These are phyloP conservation scores for Ceratobasidium sp. DNA, from an alignment of 1,284 basidiomycete species.

Conservation along the genomic window DNA sequence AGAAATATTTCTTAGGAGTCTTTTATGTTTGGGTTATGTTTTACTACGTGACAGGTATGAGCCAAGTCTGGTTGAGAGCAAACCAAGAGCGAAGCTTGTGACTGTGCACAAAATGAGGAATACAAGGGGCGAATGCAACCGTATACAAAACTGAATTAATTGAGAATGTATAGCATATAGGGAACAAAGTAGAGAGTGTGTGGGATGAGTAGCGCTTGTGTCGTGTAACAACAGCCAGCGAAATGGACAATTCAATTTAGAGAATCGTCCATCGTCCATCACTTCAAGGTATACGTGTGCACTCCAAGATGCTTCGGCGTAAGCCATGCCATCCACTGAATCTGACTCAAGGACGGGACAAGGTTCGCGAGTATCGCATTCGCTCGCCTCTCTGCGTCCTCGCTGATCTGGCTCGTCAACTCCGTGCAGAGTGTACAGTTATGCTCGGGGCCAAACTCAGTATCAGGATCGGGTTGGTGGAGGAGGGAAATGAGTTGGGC, in stretches of 20 bases:
- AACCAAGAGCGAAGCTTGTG: too few species aligned
- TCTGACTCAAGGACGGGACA: background rate
- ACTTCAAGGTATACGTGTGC: background rate
- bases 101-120: too few species aligned
- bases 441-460: background rate
- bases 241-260: background rate
- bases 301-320: slow-evolving; percentile 20
- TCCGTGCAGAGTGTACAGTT: slow-evolving; percentile 23
- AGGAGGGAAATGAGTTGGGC: slow-evolving; percentile 14
- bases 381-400: slow-evolving; percentile 18
- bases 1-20: too few species aligned
- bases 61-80: too few species aligned
- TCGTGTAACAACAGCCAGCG: too few species aligned
- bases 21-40: too few species aligned
- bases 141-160: too few species aligned
- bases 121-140: too few species aligned
- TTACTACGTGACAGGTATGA: too few species aligned
- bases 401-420: background rate
- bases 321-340: slow-evolving; percentile 37
- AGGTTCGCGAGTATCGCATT: background rate
- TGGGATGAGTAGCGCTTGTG: too few species aligned
- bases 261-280: background rate
- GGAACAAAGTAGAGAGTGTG: too few species aligned
- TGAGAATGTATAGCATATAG: too few species aligned
- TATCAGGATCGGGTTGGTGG: slow-evolving; percentile 1